Percentiles rank a stretch among this genome's conserved stretches.
These are phyloP conservation scores for Funneliformis mosseae DNA, from an alignment of 192 early-diverging fungal genomes.

Conservation along the genomic window DNA sequence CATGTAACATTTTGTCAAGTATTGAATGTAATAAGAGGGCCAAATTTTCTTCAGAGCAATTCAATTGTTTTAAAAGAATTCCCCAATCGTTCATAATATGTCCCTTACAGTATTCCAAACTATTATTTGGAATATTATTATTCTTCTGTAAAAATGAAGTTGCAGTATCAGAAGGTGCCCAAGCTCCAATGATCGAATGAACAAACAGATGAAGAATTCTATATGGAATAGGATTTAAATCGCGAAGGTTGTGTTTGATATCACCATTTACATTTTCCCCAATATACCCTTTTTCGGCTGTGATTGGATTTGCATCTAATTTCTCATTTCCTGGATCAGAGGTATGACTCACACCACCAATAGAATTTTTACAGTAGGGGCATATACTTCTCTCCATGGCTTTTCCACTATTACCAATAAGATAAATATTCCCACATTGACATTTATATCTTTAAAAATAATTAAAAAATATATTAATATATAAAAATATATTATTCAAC, in stretches of 20 bases:
- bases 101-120: slow-evolving; percentile 1
- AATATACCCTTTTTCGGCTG: slow-evolving; percentile 5
- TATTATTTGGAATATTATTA: not conserved
- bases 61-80: not conserved
- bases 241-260: not conserved
- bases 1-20: not conserved
- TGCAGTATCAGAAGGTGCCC: not conserved
- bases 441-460: slow-evolving; percentile 2
- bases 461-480: not conserved
- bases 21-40: slow-evolving; percentile 19
- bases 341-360: not conserved
- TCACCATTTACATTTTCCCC: not conserved
- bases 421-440: slow-evolving; percentile 2
- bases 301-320: not conserved
- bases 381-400: not conserved
- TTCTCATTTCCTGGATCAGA: not conserved
- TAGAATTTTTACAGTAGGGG: not conserved
- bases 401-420: not conserved
- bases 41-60: slow-evolving; percentile 28
- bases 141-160: not conserved
- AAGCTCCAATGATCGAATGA: slow-evolving; percentile 13
- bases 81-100: slow-evolving; percentile 31
- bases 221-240: slow-evolving; percentile 13
- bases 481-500: not conserved
- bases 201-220: slow-evolving; percentile 23